Conservation (phyloP, 495 filamentous ascomycete species). For the Neurospora tetrasperma region DNA sequence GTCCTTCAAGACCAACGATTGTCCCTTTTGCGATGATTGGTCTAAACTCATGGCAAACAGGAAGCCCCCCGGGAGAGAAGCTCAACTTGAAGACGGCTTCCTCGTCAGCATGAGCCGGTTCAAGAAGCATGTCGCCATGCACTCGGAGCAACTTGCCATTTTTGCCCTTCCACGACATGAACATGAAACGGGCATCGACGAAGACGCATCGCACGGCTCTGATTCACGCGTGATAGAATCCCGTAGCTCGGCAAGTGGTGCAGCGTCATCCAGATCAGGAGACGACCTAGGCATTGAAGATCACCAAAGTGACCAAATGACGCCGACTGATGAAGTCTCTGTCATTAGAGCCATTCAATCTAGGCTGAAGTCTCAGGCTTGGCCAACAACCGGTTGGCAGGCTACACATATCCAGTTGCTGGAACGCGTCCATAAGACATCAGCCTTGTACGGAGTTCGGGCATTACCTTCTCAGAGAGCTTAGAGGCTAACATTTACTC, state of each 20-base stretch:
- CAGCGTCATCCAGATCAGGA: not conserved
- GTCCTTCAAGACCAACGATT: not conserved
- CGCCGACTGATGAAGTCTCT: too few species aligned
- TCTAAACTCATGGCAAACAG: not conserved
- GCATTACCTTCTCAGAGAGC: too few species aligned
- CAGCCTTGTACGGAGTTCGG: too few species aligned
- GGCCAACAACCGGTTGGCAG: too few species aligned
- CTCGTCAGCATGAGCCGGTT: conserved; percentile 3
- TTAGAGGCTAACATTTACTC: too few species aligned
- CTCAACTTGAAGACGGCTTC: not conserved
- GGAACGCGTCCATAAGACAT: too few species aligned
- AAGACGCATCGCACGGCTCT: not conserved
- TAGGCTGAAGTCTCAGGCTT: too few species aligned
- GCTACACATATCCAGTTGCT: too few species aligned
- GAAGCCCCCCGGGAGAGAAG: not conserved
- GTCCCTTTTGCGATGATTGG: conserved; percentile 11
- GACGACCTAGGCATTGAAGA: not conserved
- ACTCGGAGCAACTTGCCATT: conserved; percentile 11
- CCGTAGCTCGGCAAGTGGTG: not conserved
- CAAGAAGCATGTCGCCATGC: conserved; percentile 12
- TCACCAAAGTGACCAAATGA: not conserved
- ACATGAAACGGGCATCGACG: not conserved
- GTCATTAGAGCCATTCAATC: too few species aligned
- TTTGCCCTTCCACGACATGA: conserved; percentile 5
- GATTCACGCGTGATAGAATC: not conserved